Evolutionary conservation across 202 grass and related monocot species (phyloP).

Genomic region (Zizania palustris): DNA sequence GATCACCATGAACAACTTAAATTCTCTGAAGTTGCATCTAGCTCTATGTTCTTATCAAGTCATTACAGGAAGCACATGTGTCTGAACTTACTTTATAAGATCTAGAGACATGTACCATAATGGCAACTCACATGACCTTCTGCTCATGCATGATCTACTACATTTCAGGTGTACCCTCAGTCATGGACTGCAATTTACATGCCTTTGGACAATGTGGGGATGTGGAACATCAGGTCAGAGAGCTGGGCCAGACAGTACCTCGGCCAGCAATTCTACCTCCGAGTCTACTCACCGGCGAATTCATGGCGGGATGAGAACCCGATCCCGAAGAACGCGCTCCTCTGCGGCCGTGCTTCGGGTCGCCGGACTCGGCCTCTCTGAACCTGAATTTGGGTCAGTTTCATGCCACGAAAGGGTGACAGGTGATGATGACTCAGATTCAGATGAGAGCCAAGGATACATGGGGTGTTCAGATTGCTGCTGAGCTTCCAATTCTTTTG

Average conservation of each 20-base stretch:
- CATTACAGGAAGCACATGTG: neutral
- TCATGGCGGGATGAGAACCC: conserved; percentile 91
- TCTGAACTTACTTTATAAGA: neutral
- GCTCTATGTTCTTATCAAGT: neutral
- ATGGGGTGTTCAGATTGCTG: conserved; percentile 29
- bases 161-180: conserved; percentile 77
- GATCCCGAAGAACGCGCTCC: conserved; percentile 77
- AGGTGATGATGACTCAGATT: neutral
- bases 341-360: conserved; percentile 73
- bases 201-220: conserved; percentile 83
- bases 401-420: conserved; percentile 67
- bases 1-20: neutral
- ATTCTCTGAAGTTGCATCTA: conserved; percentile 6
- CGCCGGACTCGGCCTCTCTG: conserved; percentile 80
- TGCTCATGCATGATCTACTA: neutral
- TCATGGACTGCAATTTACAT: conserved; percentile 90
- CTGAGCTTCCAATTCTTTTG: conserved; percentile 19
- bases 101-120: neutral
- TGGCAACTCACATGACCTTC: neutral
- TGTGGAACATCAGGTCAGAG: conserved; percentile 91
- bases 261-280: conserved; percentile 85
- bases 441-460: neutral
- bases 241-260: conserved; percentile 84
- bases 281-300: conserved; percentile 75
- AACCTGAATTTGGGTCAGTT: conserved; percentile 31